Evolutionary conservation across 192 early-diverging fungal genomes (phyloP).

Genomic region (Funneliformis geosporum): DNA sequence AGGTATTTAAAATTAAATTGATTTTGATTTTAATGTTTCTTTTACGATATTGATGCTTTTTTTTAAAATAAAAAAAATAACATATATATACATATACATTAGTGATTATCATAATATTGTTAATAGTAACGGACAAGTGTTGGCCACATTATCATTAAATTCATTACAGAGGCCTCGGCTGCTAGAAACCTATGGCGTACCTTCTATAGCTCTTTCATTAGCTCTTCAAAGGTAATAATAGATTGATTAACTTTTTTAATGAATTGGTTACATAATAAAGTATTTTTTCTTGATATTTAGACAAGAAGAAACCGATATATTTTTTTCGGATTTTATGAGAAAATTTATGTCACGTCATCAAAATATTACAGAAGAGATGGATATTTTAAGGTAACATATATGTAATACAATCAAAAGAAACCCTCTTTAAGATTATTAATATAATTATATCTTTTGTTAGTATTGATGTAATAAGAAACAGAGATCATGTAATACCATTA

Average conservation of each 20-base stretch:
- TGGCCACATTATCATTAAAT: constrained; percentile 2
- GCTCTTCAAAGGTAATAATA: constrained; percentile 18
- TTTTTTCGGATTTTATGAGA: not conserved
- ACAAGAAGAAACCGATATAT: constrained; percentile 6
- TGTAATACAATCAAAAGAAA: not conserved
- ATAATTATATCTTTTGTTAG: not conserved
- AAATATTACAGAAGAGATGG: not conserved
- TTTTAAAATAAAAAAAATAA: not conserved
- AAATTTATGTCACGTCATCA: not conserved
- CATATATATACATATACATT: not conserved
- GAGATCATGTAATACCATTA: not conserved
- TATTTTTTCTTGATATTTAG: not conserved
- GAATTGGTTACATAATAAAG: too few species aligned
- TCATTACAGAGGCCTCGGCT: not conserved
- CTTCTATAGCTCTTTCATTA: not conserved
- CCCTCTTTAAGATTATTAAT: not conserved
- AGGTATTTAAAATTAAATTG: not conserved
- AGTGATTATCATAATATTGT: constrained; percentile 21
- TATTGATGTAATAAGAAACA: not conserved
- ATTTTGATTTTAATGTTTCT: too few species aligned
- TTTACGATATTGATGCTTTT: too few species aligned
- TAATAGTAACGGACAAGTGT: constrained; percentile 1
- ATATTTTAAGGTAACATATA: not conserved
- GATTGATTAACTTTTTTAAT: not conserved
- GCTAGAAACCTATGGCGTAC: constrained; percentile 3